These are phyloP conservation scores for Neurospora discreta DNA, from an alignment of 495 filamentous ascomycete species.

Conservation along the genomic window DNA sequence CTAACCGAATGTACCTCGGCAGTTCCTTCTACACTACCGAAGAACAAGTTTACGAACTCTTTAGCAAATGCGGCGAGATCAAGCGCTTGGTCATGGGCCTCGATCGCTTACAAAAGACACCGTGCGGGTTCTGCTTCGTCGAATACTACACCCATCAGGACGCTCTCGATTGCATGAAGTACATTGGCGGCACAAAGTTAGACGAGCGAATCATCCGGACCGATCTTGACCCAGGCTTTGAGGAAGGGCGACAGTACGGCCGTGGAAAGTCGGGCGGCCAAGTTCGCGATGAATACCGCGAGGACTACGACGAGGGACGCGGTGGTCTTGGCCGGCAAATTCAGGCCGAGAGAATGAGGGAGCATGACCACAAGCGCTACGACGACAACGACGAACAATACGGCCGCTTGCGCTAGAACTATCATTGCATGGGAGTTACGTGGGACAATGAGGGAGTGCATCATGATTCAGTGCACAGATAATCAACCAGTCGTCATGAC, in stretches of 20 bases:
- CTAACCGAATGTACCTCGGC: conserved; percentile 1
- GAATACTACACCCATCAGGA: conserved; percentile 98
- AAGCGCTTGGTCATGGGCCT: conserved; percentile 98
- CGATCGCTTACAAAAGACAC: conserved; percentile 92
- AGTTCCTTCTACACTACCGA: conserved; percentile 99
- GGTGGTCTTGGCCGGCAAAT: conserved; percentile 64
- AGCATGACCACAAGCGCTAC: conserved; percentile 37
- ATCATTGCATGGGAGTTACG: background rate
- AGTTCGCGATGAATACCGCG: conserved; percentile 93
- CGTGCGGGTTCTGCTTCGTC: conserved; percentile 98
- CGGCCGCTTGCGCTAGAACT: conserved; percentile 31
- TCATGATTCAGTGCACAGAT: background rate
- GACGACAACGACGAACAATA: conserved; percentile 34
- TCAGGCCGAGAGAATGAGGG: conserved; percentile 49
- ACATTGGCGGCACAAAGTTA: conserved; percentile 95
- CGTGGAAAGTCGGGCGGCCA: conserved; percentile 86
- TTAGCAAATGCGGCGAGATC: conserved; percentile 94
- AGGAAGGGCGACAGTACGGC: conserved; percentile 91
- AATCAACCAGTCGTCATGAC: background rate
- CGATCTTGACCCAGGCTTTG: conserved; percentile 93
- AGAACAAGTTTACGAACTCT: conserved; percentile 96
- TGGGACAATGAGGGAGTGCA: background rate
- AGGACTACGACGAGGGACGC: conserved; percentile 89
- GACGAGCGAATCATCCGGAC: conserved; percentile 94
- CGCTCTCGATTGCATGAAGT: conserved; percentile 95